Conservation (phyloP, 495 filamentous ascomycete genomes). For the Talaromyces thailandensis region DNA sequence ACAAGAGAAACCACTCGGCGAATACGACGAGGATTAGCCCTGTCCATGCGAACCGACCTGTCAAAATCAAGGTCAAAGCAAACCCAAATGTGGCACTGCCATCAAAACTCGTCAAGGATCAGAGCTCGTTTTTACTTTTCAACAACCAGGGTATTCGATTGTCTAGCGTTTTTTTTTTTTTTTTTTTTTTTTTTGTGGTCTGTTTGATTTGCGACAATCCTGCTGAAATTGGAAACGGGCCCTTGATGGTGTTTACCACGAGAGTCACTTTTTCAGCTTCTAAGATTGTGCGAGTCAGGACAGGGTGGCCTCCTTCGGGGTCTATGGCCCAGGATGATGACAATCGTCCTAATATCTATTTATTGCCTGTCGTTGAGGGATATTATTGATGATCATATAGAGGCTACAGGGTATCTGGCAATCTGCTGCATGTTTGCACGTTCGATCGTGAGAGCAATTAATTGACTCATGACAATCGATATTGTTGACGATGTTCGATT, state of each 20-base stretch:
- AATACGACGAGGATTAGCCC: background rate
- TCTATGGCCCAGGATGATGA: background rate
- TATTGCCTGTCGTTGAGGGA: background rate
- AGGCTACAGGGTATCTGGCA: background rate
- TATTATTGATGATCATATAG: background rate
- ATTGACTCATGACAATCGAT: background rate
- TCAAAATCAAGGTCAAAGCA: background rate
- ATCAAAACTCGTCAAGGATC: background rate
- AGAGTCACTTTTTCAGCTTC: background rate
- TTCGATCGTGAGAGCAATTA: background rate
- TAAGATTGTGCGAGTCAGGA: background rate
- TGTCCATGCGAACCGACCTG: background rate
- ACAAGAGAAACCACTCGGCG: background rate
- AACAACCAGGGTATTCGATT: background rate
- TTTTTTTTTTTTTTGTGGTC: background rate
- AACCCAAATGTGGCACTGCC: background rate
- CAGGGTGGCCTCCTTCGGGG: background rate
- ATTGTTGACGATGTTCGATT: background rate
- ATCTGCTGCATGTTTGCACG: background rate
- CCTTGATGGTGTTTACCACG: background rate
- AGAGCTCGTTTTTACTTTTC: background rate
- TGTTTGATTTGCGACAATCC: background rate
- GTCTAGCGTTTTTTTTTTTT: background rate
- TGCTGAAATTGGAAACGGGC: background rate
- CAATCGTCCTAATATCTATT: background rate